These are phyloP conservation scores for Skeletonema potamos DNA, from an alignment of 108 stramenopile genomes.

Conservation along the genomic window DNA sequence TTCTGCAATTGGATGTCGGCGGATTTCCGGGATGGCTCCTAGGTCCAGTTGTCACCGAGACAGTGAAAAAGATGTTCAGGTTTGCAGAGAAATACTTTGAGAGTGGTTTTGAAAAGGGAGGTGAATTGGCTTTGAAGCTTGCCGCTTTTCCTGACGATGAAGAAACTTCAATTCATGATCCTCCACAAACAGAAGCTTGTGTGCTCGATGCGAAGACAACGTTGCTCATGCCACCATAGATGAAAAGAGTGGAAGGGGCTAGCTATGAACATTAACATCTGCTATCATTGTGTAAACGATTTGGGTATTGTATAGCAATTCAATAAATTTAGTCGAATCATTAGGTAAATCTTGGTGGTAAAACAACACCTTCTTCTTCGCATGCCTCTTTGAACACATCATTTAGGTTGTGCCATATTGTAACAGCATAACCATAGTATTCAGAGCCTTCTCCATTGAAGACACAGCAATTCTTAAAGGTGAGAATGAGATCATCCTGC, in stretches of 20 bases:
- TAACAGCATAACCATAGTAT: constrained; percentile 9
- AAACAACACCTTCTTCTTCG: constrained; percentile 11
- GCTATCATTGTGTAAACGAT: background rate
- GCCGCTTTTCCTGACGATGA: constrained; percentile 15
- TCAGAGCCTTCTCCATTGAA: constrained; percentile 59
- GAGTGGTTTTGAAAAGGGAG: constrained; percentile 25
- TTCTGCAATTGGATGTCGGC: constrained; percentile 48
- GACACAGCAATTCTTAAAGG: constrained; percentile 58
- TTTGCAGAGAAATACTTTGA: constrained; percentile 42
- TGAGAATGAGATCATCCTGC: constrained; percentile 68
- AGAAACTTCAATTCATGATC: background rate
- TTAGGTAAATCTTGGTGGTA: constrained; percentile 17
- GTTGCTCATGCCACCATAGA: constrained; percentile 36
- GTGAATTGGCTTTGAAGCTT: constrained; percentile 32
- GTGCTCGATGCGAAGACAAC: constrained; percentile 27
- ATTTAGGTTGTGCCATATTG: constrained; percentile 34
- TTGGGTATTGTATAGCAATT: background rate
- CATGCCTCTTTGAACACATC: constrained; percentile 29
- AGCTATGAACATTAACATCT: background rate
- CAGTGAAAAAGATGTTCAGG: constrained; percentile 47
- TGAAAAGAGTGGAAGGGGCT: background rate
- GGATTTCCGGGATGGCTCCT: constrained; percentile 47
- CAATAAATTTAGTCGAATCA: background rate
- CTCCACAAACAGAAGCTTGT: background rate
- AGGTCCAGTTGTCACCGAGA: constrained; percentile 42